Percentiles rank a stretch among this genome's conserved stretches.
Conservation (phyloP, 768 basidiomycete species). For the Leccinellum rugosiceps region DNA sequence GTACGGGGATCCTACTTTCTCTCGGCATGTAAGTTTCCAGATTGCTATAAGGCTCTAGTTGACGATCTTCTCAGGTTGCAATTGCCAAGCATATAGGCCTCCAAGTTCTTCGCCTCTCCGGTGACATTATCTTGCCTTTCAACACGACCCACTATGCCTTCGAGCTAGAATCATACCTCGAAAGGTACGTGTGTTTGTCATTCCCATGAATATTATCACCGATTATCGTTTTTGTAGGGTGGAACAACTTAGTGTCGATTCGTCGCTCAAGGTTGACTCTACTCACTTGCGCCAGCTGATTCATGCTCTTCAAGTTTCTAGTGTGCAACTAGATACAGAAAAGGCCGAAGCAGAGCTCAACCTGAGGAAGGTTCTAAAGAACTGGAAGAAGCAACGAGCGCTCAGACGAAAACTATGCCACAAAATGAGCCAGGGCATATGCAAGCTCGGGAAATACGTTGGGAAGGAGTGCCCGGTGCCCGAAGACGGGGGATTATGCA, state of each 20-base stretch:
- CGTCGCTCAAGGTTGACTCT: slow-evolving; percentile 39
- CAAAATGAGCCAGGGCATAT: slow-evolving; percentile 32
- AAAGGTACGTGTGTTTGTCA: slow-evolving; percentile 39
- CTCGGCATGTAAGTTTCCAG: slow-evolving; percentile 54
- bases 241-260: slow-evolving; percentile 19
- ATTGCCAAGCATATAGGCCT: slow-evolving; percentile 67
- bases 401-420: slow-evolving; percentile 37
- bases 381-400: slow-evolving; percentile 32
- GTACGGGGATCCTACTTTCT: slow-evolving; percentile 75
- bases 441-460: too few species aligned
- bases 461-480: neutral
- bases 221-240: slow-evolving; percentile 23
- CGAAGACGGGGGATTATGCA: neutral
- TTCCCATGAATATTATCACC: neutral
- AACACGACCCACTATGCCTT: slow-evolving; percentile 76
- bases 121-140: slow-evolving; percentile 64
- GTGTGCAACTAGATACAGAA: slow-evolving; percentile 55
- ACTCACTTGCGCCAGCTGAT: slow-evolving; percentile 46
- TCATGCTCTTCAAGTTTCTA: slow-evolving; percentile 45
- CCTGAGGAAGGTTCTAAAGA: too few species aligned
- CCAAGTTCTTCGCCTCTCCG: slow-evolving; percentile 54
- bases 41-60: too few species aligned
- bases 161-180: slow-evolving; percentile 60
- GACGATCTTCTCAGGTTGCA: slow-evolving; percentile 44
- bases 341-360: slow-evolving; percentile 47